Conservation (phyloP, 2,329 filamentous ascomycete genomes). For the Metarhizium anisopliae region DNA sequence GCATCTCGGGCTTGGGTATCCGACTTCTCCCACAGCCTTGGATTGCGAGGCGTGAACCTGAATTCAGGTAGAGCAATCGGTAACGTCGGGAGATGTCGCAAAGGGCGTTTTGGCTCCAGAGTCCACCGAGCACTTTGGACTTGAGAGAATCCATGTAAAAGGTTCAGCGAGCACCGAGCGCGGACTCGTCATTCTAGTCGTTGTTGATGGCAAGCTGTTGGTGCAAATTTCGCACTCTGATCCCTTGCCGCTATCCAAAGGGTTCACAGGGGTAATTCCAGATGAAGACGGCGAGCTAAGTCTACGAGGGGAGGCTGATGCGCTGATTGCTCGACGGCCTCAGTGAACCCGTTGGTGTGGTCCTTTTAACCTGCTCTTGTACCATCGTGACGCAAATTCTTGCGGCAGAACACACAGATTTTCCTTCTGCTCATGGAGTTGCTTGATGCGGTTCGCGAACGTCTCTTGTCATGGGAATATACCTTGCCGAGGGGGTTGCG, state of each 20-base stretch:
- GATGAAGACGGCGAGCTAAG: not conserved
- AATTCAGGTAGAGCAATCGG: too few relatives aligned
- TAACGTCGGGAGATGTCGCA: too few relatives aligned
- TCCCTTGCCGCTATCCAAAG: too few relatives aligned
- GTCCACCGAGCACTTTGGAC: too few relatives aligned
- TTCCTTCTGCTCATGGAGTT: not conserved
- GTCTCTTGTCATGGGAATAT: not conserved
- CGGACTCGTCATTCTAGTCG: too few relatives aligned
- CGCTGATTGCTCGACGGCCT: constrained; percentile 11
- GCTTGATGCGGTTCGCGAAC: not conserved
- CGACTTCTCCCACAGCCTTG: constrained; percentile 7
- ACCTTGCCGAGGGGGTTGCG: not conserved
- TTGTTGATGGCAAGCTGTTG: too few relatives aligned
- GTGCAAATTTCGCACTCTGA: too few relatives aligned
- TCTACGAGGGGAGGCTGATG: constrained; percentile 8
- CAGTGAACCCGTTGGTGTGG: not conserved
- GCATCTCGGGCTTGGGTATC: constrained; percentile 11
- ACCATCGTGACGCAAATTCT: not conserved
- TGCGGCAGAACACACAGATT: not conserved
- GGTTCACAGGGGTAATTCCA: too few relatives aligned
- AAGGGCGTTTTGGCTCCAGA: too few relatives aligned
- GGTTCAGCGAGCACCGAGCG: too few relatives aligned
- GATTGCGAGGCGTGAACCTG: too few relatives aligned
- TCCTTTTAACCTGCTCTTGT: not conserved
- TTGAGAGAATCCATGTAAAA: not conserved